Evolutionary conservation across 441 rosid species (phyloP).

Genomic region (Jatropha podagrica): DNA sequence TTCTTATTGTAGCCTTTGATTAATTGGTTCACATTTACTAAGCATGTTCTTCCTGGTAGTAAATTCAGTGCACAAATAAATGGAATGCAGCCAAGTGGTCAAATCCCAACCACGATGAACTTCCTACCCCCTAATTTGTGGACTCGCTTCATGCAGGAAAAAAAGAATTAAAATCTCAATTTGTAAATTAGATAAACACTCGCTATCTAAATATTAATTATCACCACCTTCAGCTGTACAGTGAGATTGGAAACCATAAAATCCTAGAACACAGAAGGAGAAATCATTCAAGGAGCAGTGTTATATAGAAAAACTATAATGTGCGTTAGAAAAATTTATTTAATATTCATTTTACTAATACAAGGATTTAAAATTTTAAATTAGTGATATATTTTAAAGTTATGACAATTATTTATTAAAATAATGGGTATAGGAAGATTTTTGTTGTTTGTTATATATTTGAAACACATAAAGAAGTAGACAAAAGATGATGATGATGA

Average conservation of each 20-base stretch:
- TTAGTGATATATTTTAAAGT: too few species aligned
- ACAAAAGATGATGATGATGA: too few species aligned
- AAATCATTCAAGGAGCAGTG: too few species aligned
- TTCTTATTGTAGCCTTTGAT: constrained; percentile 42
- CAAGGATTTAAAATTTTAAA: too few species aligned
- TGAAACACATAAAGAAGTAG: too few species aligned
- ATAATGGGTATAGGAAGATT: too few species aligned
- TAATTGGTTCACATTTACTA: constrained; percentile 39
- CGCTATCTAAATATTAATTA: not conserved
- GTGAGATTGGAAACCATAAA: constrained; percentile 49
- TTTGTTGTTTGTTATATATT: too few species aligned
- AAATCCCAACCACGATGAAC: constrained; percentile 47
- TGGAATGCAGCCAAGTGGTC: constrained; percentile 66
- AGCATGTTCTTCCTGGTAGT: constrained; percentile 43
- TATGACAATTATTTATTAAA: too few species aligned
- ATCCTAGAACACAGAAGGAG: constrained; percentile 37
- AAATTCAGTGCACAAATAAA: constrained; percentile 50
- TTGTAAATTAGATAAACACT: not conserved
- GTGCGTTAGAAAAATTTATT: too few species aligned
- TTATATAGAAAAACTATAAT: too few species aligned
- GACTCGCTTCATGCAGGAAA: constrained; percentile 29
- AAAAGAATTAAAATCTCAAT: not conserved
- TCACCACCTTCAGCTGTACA: constrained; percentile 52
- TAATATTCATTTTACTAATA: too few species aligned
- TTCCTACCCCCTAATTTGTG: constrained; percentile 52